A percentile compares a stretch with the other conserved stretches of the same genome.
These are phyloP conservation scores for Sporisorium exsertum DNA, from an alignment of 1,284 basidiomycete species.

Conservation along the genomic window DNA sequence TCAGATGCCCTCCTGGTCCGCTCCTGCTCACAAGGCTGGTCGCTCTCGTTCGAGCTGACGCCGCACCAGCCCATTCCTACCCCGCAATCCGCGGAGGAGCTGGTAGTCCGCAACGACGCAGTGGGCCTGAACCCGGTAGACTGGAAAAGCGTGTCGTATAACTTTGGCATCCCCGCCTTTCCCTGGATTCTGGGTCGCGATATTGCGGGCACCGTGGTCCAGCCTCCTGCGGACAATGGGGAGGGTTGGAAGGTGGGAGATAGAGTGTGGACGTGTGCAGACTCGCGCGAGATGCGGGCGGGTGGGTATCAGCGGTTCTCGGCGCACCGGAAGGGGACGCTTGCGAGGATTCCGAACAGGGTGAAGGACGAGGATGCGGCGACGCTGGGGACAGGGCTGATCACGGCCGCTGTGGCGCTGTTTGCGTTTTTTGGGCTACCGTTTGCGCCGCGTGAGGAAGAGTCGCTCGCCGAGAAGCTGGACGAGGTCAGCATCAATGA, in stretches of 20 bases:
- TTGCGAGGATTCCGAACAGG: conserved; percentile 37
- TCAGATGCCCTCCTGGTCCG: conserved; percentile 52
- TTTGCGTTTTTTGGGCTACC: conserved; percentile 57
- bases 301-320: conserved; percentile 57
- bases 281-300: conserved; percentile 51
- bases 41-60: conserved; percentile 57
- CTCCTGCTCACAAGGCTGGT: conserved; percentile 58
- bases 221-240: conserved; percentile 70
- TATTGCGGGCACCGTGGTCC: conserved; percentile 71
- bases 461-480: not conserved
- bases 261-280: conserved; percentile 66
- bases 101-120: conserved; percentile 46
- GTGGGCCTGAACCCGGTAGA: conserved; percentile 63
- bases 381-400: conserved; percentile 63
- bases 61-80: conserved; percentile 31
- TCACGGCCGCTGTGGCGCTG: conserved; percentile 64
- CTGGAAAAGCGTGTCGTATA: conserved; percentile 57
- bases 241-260: conserved; percentile 71
- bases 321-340: conserved; percentile 42
- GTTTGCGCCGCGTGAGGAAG: not conserved
- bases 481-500: not conserved
- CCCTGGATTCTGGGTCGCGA: conserved; percentile 72
- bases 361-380: conserved; percentile 53
- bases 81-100: conserved; percentile 22
- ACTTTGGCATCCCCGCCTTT: conserved; percentile 58